phyloP scores from a whole-genome alignment of 805 yeast species.

The Kuraishia cidri region DNA sequence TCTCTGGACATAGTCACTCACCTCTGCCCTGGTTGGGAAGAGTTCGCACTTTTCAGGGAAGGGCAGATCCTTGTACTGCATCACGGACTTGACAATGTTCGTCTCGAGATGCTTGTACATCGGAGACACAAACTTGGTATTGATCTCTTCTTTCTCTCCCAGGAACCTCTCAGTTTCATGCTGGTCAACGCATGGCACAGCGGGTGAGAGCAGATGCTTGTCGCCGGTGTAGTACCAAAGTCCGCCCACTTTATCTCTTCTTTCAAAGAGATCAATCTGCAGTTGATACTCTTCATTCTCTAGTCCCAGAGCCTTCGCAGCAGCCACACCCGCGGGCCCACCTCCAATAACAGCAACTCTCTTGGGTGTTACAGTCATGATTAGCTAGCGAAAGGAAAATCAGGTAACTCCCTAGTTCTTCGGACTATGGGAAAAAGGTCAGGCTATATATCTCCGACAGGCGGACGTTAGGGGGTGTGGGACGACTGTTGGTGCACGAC shows the following conservation, averaged over 20 bases:
- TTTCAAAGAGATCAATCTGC: constrained; percentile 19
- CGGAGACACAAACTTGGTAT: constrained; percentile 19
- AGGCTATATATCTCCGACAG: too few species aligned
- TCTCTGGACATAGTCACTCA: constrained; percentile 47
- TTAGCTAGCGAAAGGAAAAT: too few species aligned
- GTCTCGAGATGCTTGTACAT: constrained; percentile 25
- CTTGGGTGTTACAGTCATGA: too few species aligned
- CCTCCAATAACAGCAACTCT: constrained; percentile 24
- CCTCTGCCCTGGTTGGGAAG: constrained; percentile 56
- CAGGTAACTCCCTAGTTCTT: too few species aligned
- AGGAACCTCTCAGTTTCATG: not conserved
- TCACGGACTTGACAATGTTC: constrained; percentile 19
- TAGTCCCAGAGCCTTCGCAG: constrained; percentile 21
- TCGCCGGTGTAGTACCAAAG: constrained; percentile 21
- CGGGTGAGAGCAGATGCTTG: constrained; percentile 11
- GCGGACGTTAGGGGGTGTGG: too few species aligned
- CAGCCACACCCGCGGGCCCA: constrained; percentile 23
- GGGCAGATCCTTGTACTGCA: constrained; percentile 19
- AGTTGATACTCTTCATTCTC: constrained; percentile 16
- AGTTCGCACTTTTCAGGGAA: constrained; percentile 28
- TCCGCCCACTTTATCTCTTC: constrained; percentile 21
- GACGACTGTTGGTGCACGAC: too few species aligned
- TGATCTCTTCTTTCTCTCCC: constrained; percentile 8
- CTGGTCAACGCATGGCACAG: constrained; percentile 13
- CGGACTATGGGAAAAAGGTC: too few species aligned